Evolutionary conservation across 257 asterid species (phyloP).

Genomic region (Coffea canephora): DNA sequence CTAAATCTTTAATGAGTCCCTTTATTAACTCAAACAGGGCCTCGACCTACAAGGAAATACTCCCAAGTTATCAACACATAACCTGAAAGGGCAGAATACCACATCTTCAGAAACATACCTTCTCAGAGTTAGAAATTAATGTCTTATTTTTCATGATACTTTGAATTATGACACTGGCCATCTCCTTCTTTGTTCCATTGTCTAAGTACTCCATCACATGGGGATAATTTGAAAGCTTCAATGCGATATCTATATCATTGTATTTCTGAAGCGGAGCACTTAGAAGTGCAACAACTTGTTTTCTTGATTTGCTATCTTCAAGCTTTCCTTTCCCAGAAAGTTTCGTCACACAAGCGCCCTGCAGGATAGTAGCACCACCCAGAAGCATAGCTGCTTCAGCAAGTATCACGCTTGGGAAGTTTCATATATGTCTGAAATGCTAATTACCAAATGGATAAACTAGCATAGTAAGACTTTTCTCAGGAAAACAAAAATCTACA

Average conservation of each 20-base stretch:
- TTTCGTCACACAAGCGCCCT: constrained; percentile 89
- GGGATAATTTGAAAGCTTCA: constrained; percentile 90
- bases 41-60: constrained; percentile 65
- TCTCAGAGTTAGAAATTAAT: constrained; percentile 77
- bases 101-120: constrained; percentile 45
- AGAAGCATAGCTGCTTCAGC: constrained; percentile 2
- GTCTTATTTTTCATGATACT: constrained; percentile 78
- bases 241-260: constrained; percentile 88
- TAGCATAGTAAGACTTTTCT: not conserved
- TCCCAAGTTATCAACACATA: constrained; percentile 29
- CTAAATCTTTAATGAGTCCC: constrained; percentile 78
- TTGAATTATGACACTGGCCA: constrained; percentile 88
- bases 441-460: not conserved
- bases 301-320: constrained; percentile 79
- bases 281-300: constrained; percentile 86
- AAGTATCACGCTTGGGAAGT: not conserved
- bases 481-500: not conserved
- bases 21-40: constrained; percentile 81
- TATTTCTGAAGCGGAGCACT: constrained; percentile 98
- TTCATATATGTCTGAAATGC: not conserved
- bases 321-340: constrained; percentile 87
- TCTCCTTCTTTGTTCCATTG: constrained; percentile 78
- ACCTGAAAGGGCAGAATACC: constrained; percentile 17
- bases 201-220: constrained; percentile 81
- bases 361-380: constrained; percentile 11